These are phyloP conservation scores for Scedosporium minutisporum DNA, from an alignment of 2,329 filamentous ascomycete genomes.

Conservation along the genomic window DNA sequence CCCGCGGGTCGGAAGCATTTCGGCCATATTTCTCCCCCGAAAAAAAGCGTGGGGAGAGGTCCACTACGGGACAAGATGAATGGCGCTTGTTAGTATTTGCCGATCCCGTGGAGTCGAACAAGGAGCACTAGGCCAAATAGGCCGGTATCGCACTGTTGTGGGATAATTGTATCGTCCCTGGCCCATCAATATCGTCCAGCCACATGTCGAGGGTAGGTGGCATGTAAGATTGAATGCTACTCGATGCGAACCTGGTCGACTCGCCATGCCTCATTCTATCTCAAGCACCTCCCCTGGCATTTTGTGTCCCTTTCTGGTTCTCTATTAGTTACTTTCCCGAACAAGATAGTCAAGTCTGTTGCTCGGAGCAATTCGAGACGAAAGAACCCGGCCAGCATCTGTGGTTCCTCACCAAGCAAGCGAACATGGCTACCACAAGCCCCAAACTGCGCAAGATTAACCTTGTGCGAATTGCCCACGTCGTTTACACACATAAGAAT, in stretches of 20 bases:
- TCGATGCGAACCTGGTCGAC: too few species aligned
- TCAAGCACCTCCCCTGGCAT: too few species aligned
- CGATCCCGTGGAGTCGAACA: too few species aligned
- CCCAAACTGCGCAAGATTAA: constrained; percentile 10
- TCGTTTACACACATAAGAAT: constrained; percentile 16
- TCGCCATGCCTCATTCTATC: too few species aligned
- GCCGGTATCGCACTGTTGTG: neutral
- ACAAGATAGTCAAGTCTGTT: too few species aligned
- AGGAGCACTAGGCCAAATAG: neutral
- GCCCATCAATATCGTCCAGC: neutral
- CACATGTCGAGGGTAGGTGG: too few species aligned
- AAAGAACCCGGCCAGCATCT: neutral
- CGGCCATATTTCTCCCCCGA: neutral
- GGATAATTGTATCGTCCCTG: neutral
- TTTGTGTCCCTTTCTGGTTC: too few species aligned
- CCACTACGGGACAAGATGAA: too few species aligned
- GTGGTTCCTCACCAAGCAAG: neutral
- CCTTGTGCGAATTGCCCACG: constrained; percentile 10
- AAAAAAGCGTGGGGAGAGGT: neutral
- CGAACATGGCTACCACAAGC: neutral
- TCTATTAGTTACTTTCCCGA: too few species aligned
- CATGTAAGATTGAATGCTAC: neutral
- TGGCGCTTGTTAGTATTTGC: too few species aligned
- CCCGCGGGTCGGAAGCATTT: neutral
- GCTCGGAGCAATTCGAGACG: too few species aligned